Base-by-base conservation (phyloP, 805 yeast species). In the Candida saitoana region DNA sequence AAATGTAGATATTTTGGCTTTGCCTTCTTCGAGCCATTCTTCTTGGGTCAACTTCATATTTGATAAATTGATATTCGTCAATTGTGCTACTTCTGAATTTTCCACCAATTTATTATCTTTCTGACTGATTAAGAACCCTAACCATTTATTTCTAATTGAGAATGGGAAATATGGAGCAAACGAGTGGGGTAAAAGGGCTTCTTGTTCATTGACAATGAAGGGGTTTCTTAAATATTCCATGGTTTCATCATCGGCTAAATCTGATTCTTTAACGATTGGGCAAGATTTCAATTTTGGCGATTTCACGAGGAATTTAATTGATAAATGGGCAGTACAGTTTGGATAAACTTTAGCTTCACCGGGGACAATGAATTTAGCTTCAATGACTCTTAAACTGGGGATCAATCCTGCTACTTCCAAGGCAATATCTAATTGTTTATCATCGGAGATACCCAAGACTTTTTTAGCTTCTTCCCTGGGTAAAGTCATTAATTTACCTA, bases 101-200 rank as follows among this genome's bases (percentile, higher is more conserved):
- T 90, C 96, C 17, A 83, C 77, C 36, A 93, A 67, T 60, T 85
- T 87, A 46, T 79, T 80, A 62, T 91, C 98, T 50, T 80, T 80
- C 60, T 87, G 96, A 40, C 77, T 68, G 24, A 78, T 68, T 39
- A 93, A 63, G 39, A 82, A 74, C 24, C 84, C 90, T 36, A 77
- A 69, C 90, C 96, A 91, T 20, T 49, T 51, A 46, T 70, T 60
- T 37, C 68, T 63, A n/a, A 69, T 49, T 11, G 45, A 41, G 14
- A 66, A 69, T 18, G 99, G 97, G 72, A 82, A 87, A 57, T 70
- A 79, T 37, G 96, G 95, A 0, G 95, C 79, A 47, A 70, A 73
- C 2, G 87, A 73, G n/a, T 59, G 54, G 33, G 89, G 87, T 41
- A 89, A 63, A 31, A 51, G 45, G n/a, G 96, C 93, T 51, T 84